Evolutionary conservation across 2,329 filamentous ascomycete species (phyloP), one percentile per base, ranked within the genome.

Genomic region (Microcyclospora pomicola): DNA sequence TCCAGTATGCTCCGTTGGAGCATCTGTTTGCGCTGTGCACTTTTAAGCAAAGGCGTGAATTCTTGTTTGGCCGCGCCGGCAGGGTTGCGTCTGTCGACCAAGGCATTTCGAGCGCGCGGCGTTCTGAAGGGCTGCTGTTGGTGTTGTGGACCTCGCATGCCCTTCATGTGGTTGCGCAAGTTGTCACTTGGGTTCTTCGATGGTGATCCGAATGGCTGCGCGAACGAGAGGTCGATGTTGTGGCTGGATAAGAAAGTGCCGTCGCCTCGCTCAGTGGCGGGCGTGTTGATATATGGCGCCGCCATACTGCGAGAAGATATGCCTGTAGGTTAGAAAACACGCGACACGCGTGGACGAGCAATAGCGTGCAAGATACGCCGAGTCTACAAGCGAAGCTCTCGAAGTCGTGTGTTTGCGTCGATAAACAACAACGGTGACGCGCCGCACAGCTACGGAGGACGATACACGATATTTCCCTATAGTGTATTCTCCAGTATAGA

Each of bases 31-130:
- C 85, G 66, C 69, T 87, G 68, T 67, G 85, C 68, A 50, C 75
- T 79, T 61, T 93, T 94, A 56, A 98, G 75, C 49, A 98, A 67
- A 0, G 92, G 91, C 0, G 91, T 98, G 59, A 98, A 98, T 53
- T 98, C 92, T 50, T 77, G 79, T 46, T 67, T 71, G 10, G 53
- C 52, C 5, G 59, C 55, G 12, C 65, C 68, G 27, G 55, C 56
- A 2, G 53, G 49, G 42, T 68, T 91, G 51, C 75, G 75, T 49
- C 77, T 72, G 59, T 82, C 75, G 43, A 73, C 72, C 31, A 94
- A 71, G 14, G 80, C 76, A 13, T 77, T 74, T 46, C 82, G 77
- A 33, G 73, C 72, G 45, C 80, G 77, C 27, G 88, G 88, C 37
- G 88, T 94, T 31, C 47, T 47, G 36, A 49, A 35, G 4, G 34